Evolutionary conservation across 2,329 filamentous ascomycete genomes (phyloP).

Genomic region (Zymoseptoria ardabiliae): DNA sequence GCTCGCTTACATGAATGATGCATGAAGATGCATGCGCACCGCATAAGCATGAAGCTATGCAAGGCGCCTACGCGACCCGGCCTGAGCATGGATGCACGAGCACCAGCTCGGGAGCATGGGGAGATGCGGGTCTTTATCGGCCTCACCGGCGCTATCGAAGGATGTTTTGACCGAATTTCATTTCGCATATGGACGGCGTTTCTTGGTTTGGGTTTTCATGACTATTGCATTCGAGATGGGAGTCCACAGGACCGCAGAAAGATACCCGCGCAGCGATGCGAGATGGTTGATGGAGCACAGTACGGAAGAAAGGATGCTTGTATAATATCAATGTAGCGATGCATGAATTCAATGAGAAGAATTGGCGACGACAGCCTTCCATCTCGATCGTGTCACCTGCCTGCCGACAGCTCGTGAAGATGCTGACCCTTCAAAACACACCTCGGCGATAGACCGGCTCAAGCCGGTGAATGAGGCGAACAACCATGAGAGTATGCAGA

Average conservation of each 20-base stretch:
- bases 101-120: not conserved
- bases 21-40: not conserved
- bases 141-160: not conserved
- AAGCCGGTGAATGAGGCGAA: not conserved
- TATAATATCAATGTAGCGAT: not conserved
- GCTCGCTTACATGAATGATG: not conserved
- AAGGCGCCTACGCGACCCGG: not conserved
- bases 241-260: not conserved
- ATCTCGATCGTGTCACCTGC: not conserved
- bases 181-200: not conserved
- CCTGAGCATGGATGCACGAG: not conserved
- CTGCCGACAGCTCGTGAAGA: not conserved
- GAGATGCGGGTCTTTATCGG: not conserved
- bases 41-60: not conserved
- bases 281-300: not conserved
- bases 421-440: not conserved
- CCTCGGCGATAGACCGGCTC: not conserved
- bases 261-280: not conserved
- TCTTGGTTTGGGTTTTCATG: not conserved
- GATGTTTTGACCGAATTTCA: not conserved
- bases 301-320: not conserved
- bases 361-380: not conserved
- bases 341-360: not conserved
- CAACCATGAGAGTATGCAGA: not conserved
- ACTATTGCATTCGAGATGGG: not conserved